phyloP scores from a whole-genome alignment of 495 filamentous ascomycete species.

The Neurospora sp. region DNA sequence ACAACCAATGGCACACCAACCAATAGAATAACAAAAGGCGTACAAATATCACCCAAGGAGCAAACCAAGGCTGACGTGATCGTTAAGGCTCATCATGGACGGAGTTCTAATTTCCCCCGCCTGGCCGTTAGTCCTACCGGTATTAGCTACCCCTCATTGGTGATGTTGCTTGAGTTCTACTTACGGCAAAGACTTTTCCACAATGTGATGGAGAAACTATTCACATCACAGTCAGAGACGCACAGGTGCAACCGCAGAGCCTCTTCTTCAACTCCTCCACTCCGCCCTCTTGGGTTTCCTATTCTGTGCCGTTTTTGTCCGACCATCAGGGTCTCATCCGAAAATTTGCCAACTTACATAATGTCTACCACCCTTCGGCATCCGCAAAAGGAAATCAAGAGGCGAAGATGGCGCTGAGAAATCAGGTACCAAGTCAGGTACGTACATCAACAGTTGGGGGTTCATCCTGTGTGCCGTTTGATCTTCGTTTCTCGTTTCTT shows the following conservation, averaged over 20 bases:
- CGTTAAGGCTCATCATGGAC: neutral
- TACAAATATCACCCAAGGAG: slow-evolving; percentile 12
- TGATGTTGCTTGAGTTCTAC: neutral
- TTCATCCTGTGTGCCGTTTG: neutral
- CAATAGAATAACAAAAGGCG: slow-evolving; percentile 7
- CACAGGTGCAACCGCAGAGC: neutral
- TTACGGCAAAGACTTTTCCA: neutral
- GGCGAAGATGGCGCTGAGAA: neutral
- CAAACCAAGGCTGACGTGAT: slow-evolving; percentile 5
- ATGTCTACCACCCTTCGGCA: neutral
- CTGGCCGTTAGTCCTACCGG: neutral
- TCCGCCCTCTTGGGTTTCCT: neutral
- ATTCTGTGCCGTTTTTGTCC: neutral
- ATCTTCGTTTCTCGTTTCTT: neutral
- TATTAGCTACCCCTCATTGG: neutral
- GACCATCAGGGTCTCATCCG: neutral
- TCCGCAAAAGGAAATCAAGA: neutral
- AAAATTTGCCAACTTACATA: neutral
- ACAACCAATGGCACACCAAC: slow-evolving; percentile 16
- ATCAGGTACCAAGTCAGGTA: neutral
- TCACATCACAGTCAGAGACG: neutral
- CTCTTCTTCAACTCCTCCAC: neutral
- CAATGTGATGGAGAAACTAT: neutral
- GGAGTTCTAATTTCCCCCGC: neutral
- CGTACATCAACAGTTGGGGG: neutral